Percentiles rank a stretch among this genome's conserved stretches.
These are phyloP conservation scores for Picea glauca DNA, from an alignment of 75 land plant species.

Conservation along the genomic window DNA sequence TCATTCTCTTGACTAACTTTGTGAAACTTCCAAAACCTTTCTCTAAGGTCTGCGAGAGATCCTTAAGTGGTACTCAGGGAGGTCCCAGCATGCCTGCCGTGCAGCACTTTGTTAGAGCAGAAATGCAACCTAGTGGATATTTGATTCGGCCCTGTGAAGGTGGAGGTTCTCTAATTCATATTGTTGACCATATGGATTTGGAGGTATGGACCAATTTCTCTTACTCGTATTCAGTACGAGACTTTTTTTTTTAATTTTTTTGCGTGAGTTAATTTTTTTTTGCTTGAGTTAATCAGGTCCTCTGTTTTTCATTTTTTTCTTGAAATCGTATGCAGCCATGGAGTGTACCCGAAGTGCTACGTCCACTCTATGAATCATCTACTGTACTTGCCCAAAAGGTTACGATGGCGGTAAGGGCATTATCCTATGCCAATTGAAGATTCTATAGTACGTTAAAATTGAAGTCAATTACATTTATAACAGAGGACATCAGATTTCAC, in stretches of 20 bases:
- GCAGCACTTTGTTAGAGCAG: conserved; percentile 71
- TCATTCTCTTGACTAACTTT: background rate
- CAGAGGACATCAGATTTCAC: background rate
- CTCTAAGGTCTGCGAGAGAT: conserved; percentile 87
- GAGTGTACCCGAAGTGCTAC: conserved; percentile 91
- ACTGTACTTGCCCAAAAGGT: conserved; percentile 89
- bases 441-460: background rate
- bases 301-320: background rate
- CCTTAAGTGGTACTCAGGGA: conserved; percentile 59
- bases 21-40: background rate
- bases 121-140: conserved; percentile 84
- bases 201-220: conserved; percentile 45
- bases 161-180: conserved; percentile 77
- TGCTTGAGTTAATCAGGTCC: too few relatives aligned
- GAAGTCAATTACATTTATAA: background rate
- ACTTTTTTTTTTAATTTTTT: background rate
- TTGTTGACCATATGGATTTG: conserved; percentile 85
- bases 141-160: conserved; percentile 81
- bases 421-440: background rate
- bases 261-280: background rate
- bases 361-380: conserved; percentile 95
- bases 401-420: conserved; percentile 70
- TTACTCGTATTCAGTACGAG: background rate
- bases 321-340: conserved; percentile 44
- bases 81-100: conserved; percentile 54